Evolutionary conservation across 176 grass and related monocot genomes (phyloP).

Genomic region (Aegilops speltoides): DNA sequence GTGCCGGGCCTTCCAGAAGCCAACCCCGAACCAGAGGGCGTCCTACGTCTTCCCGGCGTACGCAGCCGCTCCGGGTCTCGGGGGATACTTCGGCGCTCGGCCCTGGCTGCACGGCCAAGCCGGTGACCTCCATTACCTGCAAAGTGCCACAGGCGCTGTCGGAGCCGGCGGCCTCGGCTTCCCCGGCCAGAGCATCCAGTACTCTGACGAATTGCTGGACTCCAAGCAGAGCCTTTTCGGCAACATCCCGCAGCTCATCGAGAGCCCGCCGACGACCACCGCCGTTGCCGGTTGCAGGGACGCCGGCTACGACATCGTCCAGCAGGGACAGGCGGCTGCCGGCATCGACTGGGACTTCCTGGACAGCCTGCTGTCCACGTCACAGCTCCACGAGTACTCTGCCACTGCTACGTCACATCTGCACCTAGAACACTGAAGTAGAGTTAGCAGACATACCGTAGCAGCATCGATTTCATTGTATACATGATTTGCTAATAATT

Average conservation of each 20-base stretch:
- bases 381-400: conserved; percentile 40
- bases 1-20: conserved; percentile 85
- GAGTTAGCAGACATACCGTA: neutral
- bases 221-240: conserved; percentile 35
- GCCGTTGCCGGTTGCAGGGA: neutral
- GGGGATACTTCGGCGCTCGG: conserved; percentile 22
- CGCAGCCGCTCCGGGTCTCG: neutral
- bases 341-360: conserved; percentile 67
- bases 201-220: conserved; percentile 1
- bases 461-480: neutral
- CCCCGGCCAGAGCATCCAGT: neutral
- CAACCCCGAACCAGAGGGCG: conserved; percentile 39
- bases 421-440: neutral
- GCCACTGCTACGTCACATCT: conserved; percentile 1
- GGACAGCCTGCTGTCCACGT: conserved; percentile 57
- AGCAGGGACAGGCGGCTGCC: neutral
- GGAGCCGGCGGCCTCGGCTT: neutral
- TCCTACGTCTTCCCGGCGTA: conserved; percentile 33
- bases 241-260: conserved; percentile 35
- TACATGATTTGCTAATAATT: neutral
- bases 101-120: neutral
- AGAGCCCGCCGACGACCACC: conserved; percentile 14
- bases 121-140: conserved; percentile 6
- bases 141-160: neutral
- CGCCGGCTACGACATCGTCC: neutral